These are phyloP conservation scores for Metschnikowia kunwiensis DNA, from an alignment of 805 yeast genomes.

Conservation along the genomic window DNA sequence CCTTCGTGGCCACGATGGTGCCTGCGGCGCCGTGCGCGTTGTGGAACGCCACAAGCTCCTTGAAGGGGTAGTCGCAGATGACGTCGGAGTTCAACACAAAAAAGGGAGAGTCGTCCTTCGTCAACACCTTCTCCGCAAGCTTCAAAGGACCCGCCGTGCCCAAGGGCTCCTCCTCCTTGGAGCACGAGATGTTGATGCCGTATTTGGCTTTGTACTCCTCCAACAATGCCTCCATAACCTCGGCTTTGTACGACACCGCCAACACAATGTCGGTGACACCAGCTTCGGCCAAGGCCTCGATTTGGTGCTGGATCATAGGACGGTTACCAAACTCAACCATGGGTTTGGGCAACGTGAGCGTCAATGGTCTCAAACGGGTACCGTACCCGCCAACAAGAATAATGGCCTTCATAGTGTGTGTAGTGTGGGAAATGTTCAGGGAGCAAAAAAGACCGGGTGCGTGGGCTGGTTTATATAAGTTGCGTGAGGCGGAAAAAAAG, in stretches of 20 bases:
- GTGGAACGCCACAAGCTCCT: constrained; percentile 91
- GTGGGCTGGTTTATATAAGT: constrained; percentile 8
- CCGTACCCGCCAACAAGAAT: constrained; percentile 99
- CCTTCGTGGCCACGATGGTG: constrained; percentile 98
- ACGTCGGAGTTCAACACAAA: constrained; percentile 98
- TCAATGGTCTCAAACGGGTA: constrained; percentile 98
- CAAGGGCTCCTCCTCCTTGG: constrained; percentile 98
- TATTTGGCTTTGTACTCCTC: constrained; percentile 91
- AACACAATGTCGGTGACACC: constrained; percentile 98
- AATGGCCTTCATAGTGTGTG: constrained; percentile 76
- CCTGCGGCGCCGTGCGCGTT: constrained; percentile 94
- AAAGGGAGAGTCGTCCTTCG: constrained; percentile 94
- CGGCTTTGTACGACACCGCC: constrained; percentile 99
- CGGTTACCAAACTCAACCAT: constrained; percentile 97
- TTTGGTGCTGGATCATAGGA: constrained; percentile 98
- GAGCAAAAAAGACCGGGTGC: constrained; percentile 9
- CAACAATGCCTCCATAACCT: constrained; percentile 95
- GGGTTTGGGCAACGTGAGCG: constrained; percentile 93
- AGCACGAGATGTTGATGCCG: constrained; percentile 93
- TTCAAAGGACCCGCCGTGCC: constrained; percentile 99
- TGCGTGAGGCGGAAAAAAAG: constrained; percentile 9
- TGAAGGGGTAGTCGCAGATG: constrained; percentile 97
- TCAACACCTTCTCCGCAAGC: constrained; percentile 90
- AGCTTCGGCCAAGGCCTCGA: constrained; percentile 95
- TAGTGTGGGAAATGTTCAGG: constrained; percentile 8